Evolutionary conservation across 805 yeast genomes (phyloP).

Genomic region (Metahyphopichia silvanorum): DNA sequence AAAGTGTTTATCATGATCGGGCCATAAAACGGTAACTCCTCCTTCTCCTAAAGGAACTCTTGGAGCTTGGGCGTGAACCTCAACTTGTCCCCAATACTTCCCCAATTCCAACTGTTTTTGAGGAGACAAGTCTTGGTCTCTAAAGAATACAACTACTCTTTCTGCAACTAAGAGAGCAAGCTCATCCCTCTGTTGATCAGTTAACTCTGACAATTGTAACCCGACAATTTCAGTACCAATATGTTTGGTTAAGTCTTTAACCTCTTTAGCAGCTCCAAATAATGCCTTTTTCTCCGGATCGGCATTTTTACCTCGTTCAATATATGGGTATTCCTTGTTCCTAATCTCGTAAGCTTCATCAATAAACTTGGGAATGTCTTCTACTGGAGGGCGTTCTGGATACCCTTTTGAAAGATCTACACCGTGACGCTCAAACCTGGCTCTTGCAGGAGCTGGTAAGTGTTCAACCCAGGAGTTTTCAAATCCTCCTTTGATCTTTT

Average conservation of each 20-base stretch:
- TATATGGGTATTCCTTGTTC: slow-evolving; percentile 19
- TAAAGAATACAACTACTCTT: slow-evolving; percentile 27
- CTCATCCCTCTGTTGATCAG: slow-evolving; percentile 26
- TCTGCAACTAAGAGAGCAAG: slow-evolving; percentile 29
- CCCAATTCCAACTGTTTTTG: slow-evolving; percentile 28
- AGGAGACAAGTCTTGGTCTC: slow-evolving; percentile 28
- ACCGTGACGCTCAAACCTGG: slow-evolving; percentile 20
- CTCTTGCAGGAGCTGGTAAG: slow-evolving; percentile 19
- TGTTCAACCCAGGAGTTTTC: slow-evolving; percentile 1
- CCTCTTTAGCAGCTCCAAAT: slow-evolving; percentile 28
- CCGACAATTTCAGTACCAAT: slow-evolving; percentile 30
- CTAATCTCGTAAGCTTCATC: slow-evolving; percentile 23
- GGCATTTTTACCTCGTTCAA: slow-evolving; percentile 24
- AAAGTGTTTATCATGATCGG: slow-evolving; percentile 10
- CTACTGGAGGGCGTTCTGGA: slow-evolving; percentile 20
- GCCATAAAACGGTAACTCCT: slow-evolving; percentile 31
- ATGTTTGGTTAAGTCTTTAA: slow-evolving; percentile 25
- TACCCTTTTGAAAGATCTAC: slow-evolving; percentile 24
- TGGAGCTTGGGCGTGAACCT: slow-evolving; percentile 18
- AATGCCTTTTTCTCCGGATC: slow-evolving; percentile 29
- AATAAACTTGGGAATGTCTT: slow-evolving; percentile 19
- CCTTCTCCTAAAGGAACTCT: slow-evolving; percentile 22
- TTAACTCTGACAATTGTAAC: slow-evolving; percentile 24
- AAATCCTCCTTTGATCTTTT: slow-evolving; percentile 2
- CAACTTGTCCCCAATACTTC: slow-evolving; percentile 28